Evolutionary conservation across 2,329 filamentous ascomycete genomes (phyloP), one percentile per base, ranked within the genome.

Genomic region (Pseudocercospora ulei): DNA sequence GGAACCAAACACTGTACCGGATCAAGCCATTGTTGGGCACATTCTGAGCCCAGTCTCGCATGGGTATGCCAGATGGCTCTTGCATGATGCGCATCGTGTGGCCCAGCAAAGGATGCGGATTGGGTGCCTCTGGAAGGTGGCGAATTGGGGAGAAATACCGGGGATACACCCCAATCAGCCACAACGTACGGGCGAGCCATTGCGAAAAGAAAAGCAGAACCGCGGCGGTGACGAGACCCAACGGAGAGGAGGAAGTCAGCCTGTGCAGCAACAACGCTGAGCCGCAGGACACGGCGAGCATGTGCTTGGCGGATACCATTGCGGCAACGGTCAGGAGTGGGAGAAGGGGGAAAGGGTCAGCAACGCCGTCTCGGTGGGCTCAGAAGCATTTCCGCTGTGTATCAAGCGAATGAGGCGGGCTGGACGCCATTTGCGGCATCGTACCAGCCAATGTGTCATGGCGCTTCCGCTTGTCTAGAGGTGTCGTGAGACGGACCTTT

Each of bases 71-170:
- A 3, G 59, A 61, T 0, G 65, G 56, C 2, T 66, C 62, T 22
- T 52, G 58, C 29, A 64, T 52, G 16, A 71, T 66, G 2, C 52
- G 52, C n/a, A 26, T 48, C 17, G 62, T 68, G 16, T 69, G 63
- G 2, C 67, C 68, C 9, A 62, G 50, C 14, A 68, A 47, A 26
- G 62, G 57, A 27, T 48, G 41, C n/a, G 36, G 22, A 18, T 40
- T 38, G 3, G 41, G 41, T 7, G 37, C 36, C 26, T 37, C 39
- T 3, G 75, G 75, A 19, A 81, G 54, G 50, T 75, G 61, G 43
- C 72, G 67, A 30, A 80, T 50, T 2, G 75, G 74, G 24, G 69
- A 76, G 43, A 80, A 62, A 43, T 67, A 72, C 20, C 65, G 59
- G 3, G 76, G 77, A 50, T 75, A 79, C 27, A 80, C 50, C 6